A percentile compares a stretch with the other conserved stretches of the same genome.
phyloP scores from a whole-genome alignment of 140 eudicot species.

The Flaveria floridana region DNA sequence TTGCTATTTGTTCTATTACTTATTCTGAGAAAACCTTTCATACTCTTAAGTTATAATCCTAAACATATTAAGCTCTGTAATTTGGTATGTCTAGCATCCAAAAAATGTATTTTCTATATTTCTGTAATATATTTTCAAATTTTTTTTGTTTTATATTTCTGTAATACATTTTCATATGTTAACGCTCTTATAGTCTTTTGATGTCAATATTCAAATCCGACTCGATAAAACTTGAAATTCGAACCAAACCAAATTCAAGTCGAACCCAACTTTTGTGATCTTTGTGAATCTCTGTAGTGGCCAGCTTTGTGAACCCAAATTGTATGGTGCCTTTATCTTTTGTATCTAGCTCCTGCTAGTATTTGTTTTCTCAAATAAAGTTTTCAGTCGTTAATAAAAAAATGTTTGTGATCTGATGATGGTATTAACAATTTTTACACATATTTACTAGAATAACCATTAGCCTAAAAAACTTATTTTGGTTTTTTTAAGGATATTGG shows the following conservation, averaged over 20 bases:
- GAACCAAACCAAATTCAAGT: not conserved
- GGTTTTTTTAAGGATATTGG: no score
- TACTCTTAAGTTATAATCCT: not conserved
- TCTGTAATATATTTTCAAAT: not conserved
- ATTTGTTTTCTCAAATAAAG: no score
- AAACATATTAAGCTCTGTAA: not conserved
- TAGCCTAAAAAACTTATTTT: no score
- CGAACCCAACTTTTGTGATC: not conserved
- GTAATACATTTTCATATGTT: not conserved
- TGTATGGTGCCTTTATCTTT: no score
- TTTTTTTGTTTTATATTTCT: not conserved
- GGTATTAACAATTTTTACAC: no score
- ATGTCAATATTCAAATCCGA: not conserved
- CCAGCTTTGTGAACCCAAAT: no score
- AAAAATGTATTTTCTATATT: not conserved
- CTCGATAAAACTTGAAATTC: not conserved
- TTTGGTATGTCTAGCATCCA: conserved; percentile 8
- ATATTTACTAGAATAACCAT: no score
- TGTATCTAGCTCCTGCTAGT: no score
- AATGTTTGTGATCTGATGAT: no score
- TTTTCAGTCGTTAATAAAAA: no score
- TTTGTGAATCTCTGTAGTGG: not conserved
- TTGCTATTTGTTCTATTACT: not conserved
- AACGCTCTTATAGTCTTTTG: not conserved
- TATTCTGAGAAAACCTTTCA: not conserved